Conservation (phyloP, 2,329 filamentous ascomycete species). For the Domatiomyces catenatus region DNA sequence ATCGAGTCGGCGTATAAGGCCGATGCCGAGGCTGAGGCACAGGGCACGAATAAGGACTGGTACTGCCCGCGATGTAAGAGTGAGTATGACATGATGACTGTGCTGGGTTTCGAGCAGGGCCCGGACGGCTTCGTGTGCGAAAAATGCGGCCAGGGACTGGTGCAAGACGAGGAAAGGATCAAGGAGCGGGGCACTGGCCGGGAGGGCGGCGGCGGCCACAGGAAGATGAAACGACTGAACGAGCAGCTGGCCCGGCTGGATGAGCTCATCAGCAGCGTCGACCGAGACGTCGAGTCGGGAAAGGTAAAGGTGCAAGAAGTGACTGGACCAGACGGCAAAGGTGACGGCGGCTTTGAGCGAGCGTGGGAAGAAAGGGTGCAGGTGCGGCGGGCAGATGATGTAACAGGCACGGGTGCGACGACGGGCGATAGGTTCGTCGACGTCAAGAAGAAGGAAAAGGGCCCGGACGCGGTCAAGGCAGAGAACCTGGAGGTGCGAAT, state of each 20-base stretch:
- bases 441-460: constrained; percentile 24
- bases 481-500: constrained; percentile 34
- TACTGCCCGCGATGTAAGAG: constrained; percentile 66
- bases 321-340: constrained; percentile 1
- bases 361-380: constrained; percentile 35
- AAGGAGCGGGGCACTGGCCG: constrained; percentile 15
- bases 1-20: constrained; percentile 73
- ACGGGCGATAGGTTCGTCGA: constrained; percentile 29
- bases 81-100: constrained; percentile 52
- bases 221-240: constrained; percentile 36
- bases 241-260: constrained; percentile 32
- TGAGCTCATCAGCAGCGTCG: constrained; percentile 33
- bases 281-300: constrained; percentile 20
- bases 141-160: constrained; percentile 45
- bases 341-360: constrained; percentile 33
- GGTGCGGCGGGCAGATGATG: constrained; percentile 29
- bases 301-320: not conserved
- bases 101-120: constrained; percentile 70
- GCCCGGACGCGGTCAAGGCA: constrained; percentile 29
- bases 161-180: constrained; percentile 26
- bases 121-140: constrained; percentile 65
- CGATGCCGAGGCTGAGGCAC: constrained; percentile 36
- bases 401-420: constrained; percentile 13
- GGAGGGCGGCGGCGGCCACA: constrained; percentile 32
- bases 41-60: constrained; percentile 66